Evolutionary conservation across 257 asterid genomes (phyloP).

Genomic region (Rubia yunnanensis): DNA sequence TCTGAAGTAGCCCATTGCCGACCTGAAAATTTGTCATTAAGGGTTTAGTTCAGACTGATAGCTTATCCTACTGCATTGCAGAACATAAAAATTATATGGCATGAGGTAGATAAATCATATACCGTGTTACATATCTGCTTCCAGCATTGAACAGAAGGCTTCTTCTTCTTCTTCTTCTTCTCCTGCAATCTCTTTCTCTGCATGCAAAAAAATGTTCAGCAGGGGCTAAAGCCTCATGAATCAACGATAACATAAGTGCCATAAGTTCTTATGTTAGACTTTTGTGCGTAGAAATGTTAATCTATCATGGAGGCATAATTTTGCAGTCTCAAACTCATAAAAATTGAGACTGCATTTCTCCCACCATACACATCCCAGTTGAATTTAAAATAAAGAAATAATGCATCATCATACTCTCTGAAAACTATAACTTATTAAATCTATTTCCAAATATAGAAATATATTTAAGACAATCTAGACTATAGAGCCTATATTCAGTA

Average conservation of each 20-base stretch:
- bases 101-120: not conserved
- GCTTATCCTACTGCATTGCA: not conserved
- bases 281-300: not conserved
- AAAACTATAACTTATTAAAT: not conserved
- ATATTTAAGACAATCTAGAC: not conserved
- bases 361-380: not conserved
- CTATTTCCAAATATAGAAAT: not conserved
- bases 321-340: not conserved
- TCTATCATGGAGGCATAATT: not conserved
- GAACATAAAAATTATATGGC: not conserved
- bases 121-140: conserved; percentile 33
- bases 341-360: not conserved
- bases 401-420: conserved; percentile 2
- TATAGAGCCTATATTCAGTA: conserved; percentile 2
- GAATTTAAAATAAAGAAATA: not conserved
- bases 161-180: conserved; percentile 48
- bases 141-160: conserved; percentile 41
- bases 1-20: conserved; percentile 40
- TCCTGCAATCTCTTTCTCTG: conserved; percentile 59
- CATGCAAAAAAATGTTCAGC: conserved; percentile 19
- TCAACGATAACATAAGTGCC: not conserved
- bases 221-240: not conserved
- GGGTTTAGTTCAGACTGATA: conserved; percentile 10
- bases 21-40: conserved; percentile 32
- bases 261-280: not conserved